phyloP scores from a whole-genome alignment of 208 protist species.

The Acanthamoeba triangularis region DNA sequence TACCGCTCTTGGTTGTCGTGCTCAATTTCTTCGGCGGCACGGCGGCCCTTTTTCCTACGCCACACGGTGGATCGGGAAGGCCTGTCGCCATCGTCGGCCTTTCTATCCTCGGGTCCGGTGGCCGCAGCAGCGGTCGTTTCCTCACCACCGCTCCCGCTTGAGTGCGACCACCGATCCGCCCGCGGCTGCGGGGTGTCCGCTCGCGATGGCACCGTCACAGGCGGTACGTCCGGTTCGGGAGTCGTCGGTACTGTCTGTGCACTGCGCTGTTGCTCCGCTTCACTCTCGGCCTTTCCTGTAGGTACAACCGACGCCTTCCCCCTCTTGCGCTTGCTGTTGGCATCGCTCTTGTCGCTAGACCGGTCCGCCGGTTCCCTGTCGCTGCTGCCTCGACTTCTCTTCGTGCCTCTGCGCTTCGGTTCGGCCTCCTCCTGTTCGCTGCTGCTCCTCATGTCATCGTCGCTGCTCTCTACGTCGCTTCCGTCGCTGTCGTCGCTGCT shows the following conservation, averaged over 20 bases:
- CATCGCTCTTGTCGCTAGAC: too few species aligned
- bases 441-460: not conserved
- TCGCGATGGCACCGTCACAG: too few species aligned
- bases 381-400: not conserved
- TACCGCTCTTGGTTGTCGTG: not conserved
- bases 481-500: too few species aligned
- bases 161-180: too few species aligned
- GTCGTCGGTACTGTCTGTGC: too few species aligned
- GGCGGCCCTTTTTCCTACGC: not conserved
- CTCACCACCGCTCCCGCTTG: not conserved
- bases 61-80: not conserved
- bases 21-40: not conserved
- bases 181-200: too few species aligned
- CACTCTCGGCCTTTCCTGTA: not conserved
- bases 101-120: not conserved
- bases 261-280: too few species aligned
- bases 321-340: not conserved
- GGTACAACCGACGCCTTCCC: not conserved
- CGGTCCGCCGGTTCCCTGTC: too few species aligned
- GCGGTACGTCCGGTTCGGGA: too few species aligned
- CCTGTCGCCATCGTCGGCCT: too few species aligned
- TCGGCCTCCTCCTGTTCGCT: not conserved
- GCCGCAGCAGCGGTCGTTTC: not conserved
- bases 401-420: not conserved
- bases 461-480: too few species aligned